Percentiles rank a stretch among this genome's conserved stretches.
Conservation (phyloP, 2,329 filamentous ascomycete genomes). For the Parastagonospora nodorum region DNA sequence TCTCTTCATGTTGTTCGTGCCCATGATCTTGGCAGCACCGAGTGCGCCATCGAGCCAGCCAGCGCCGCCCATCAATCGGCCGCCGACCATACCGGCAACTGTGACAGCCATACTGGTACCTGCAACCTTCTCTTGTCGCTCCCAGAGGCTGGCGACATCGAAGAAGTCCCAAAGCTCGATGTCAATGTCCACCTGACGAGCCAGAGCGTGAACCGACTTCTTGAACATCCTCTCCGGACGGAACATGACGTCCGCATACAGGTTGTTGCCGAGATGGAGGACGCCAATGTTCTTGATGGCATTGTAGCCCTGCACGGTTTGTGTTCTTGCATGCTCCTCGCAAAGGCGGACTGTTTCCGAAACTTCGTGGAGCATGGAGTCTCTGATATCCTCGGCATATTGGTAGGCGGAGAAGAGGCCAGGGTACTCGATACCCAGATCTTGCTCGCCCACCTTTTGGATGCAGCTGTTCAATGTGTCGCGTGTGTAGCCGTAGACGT, state of each 20-base stretch:
- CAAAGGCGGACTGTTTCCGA: conserved; percentile 76
- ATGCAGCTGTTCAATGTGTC: conserved; percentile 77
- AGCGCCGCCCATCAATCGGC: conserved; percentile 78
- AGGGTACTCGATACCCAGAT: conserved; percentile 84
- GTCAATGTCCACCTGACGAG: conserved; percentile 83
- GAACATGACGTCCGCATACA: conserved; percentile 79
- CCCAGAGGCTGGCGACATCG: conserved; percentile 79
- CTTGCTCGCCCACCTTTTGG: conserved; percentile 71
- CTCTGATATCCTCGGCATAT: conserved; percentile 91
- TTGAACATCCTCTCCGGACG: conserved; percentile 93
- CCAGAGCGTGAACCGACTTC: conserved; percentile 77
- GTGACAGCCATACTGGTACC: conserved; percentile 95
- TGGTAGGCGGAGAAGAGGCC: conserved; percentile 84
- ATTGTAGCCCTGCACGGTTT: conserved; percentile 80
- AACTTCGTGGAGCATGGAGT: conserved; percentile 89
- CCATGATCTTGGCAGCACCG: conserved; percentile 78
- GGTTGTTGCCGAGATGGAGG: conserved; percentile 85
- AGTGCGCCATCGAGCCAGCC: conserved; percentile 89
- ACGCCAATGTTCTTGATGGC: conserved; percentile 88
- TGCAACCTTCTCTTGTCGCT: conserved; percentile 91
- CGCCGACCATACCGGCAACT: conserved; percentile 82
- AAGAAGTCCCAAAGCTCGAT: conserved; percentile 94
- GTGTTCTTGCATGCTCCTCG: conserved; percentile 81
- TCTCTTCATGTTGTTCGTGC: conserved; percentile 78
- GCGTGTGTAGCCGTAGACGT: conserved; percentile 84